Conservation (phyloP, 2,329 filamentous ascomycete species). For the Aspergillus terreus region DNA sequence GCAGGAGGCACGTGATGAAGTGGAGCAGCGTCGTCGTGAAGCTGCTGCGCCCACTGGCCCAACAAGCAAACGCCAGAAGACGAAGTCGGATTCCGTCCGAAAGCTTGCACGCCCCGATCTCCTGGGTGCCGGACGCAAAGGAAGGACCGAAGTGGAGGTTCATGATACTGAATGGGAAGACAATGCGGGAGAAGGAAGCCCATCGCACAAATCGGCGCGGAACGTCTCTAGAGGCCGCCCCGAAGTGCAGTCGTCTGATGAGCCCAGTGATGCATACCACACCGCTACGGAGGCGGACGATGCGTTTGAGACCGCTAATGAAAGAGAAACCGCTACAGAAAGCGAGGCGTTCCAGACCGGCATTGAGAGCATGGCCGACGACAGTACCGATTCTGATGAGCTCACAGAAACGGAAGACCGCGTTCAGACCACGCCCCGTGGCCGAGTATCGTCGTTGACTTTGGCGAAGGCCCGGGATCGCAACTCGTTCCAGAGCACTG, state of each 20-base stretch:
- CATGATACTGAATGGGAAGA: slow-evolving; percentile 93
- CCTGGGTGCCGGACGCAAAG: slow-evolving; percentile 70
- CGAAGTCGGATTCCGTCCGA: slow-evolving; percentile 67
- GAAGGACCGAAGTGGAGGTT: slow-evolving; percentile 71
- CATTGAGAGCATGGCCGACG: slow-evolving; percentile 66
- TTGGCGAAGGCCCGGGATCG: slow-evolving; percentile 53
- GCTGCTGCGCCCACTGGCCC: slow-evolving; percentile 42
- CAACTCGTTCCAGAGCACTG: slow-evolving; percentile 77
- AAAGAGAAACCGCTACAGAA: slow-evolving; percentile 70
- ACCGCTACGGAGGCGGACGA: slow-evolving; percentile 73
- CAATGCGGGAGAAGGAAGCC: slow-evolving; percentile 59
- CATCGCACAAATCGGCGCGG: slow-evolving; percentile 44
- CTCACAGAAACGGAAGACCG: slow-evolving; percentile 78
- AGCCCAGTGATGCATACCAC: slow-evolving; percentile 68
- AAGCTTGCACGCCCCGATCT: slow-evolving; percentile 70
- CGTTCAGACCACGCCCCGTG: slow-evolving; percentile 32
- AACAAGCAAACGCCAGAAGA: slow-evolving; percentile 54
- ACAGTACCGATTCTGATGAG: slow-evolving; percentile 66
- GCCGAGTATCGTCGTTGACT: slow-evolving; percentile 36
- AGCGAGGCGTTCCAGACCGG: slow-evolving; percentile 95
- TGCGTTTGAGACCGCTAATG: slow-evolving; percentile 71
- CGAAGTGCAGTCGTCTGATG: slow-evolving; percentile 32
- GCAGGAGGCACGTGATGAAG: slow-evolving; percentile 88
- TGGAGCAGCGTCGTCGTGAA: slow-evolving; percentile 64
- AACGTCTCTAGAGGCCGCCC: slow-evolving; percentile 25